Evolutionary conservation across 73 alveolate genomes (phyloP).

Genomic region (Paramecium sonneborni): DNA sequence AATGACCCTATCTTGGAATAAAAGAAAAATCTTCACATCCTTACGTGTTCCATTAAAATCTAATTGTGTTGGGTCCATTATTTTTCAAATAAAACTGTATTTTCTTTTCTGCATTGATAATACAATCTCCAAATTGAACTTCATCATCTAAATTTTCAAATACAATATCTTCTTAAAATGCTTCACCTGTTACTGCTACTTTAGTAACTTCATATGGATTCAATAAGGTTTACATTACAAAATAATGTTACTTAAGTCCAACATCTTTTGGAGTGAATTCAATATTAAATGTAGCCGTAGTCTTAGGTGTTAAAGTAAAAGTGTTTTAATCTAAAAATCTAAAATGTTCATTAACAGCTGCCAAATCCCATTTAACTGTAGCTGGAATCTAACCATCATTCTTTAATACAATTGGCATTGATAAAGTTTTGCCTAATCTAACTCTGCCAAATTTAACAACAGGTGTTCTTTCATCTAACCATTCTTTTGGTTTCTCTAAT

Average conservation of each 20-base stretch:
- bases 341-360: conserved; percentile 87
- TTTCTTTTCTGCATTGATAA: conserved; percentile 84
- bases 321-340: conserved; percentile 88
- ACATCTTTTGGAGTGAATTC: conserved; percentile 90
- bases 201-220: conserved; percentile 97
- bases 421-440: conserved; percentile 85
- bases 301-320: conserved; percentile 96
- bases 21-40: conserved; percentile 90
- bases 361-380: conserved; percentile 93
- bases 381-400: conserved; percentile 98
- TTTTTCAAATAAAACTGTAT: conserved; percentile 81
- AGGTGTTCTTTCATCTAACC: conserved; percentile 94
- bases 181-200: conserved; percentile 94
- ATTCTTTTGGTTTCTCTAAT: conserved; percentile 91
- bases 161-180: conserved; percentile 93
- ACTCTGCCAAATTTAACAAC: conserved; percentile 92
- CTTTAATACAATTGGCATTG: conserved; percentile 84
- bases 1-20: conserved; percentile 92
- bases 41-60: conserved; percentile 91
- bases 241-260: conserved; percentile 82
- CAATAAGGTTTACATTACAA: conserved; percentile 88
- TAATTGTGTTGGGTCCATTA: conserved; percentile 85
- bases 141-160: conserved; percentile 96
- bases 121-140: conserved; percentile 94
- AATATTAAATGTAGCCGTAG: conserved; percentile 91